A percentile compares a stretch with the other conserved stretches of the same genome.
phyloP scores from a whole-genome alignment of 1,139 yeast genomes.

The Kluyveromyces marxianus region DNA sequence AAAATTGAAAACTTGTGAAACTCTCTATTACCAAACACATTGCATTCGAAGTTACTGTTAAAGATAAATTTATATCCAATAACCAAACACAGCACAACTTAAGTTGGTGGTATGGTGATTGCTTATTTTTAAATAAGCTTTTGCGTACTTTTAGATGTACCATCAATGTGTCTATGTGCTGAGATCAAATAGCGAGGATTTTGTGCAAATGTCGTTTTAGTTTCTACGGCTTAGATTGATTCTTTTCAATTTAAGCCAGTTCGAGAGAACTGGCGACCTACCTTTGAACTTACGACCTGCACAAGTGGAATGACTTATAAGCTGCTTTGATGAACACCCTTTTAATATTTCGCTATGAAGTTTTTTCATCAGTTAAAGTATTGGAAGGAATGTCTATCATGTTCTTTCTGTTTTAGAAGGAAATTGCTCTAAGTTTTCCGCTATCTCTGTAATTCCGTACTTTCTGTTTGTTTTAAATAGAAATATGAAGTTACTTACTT shows the following conservation, averaged over 20 bases:
- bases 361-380: background rate
- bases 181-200: conserved; percentile 19
- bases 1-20: no score
- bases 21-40: no score
- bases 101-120: conserved; percentile 32
- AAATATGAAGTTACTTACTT: background rate
- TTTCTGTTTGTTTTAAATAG: conserved; percentile 2
- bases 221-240: background rate
- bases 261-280: no score
- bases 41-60: no score
- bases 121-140: conserved; percentile 3
- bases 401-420: background rate
- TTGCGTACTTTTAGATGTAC: conserved; percentile 19
- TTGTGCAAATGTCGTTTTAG: background rate
- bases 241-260: no score
- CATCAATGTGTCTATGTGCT: conserved; percentile 41
- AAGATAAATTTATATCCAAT: no score
- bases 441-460: background rate
- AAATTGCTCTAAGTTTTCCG: background rate
- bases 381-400: background rate
- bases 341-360: background rate
- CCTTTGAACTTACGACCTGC: background rate
- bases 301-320: background rate
- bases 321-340: no score
- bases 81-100: conserved; percentile 31